phyloP scores from a whole-genome alignment of 768 basidiomycete species.

The Omphalotus guepiniiformis region DNA sequence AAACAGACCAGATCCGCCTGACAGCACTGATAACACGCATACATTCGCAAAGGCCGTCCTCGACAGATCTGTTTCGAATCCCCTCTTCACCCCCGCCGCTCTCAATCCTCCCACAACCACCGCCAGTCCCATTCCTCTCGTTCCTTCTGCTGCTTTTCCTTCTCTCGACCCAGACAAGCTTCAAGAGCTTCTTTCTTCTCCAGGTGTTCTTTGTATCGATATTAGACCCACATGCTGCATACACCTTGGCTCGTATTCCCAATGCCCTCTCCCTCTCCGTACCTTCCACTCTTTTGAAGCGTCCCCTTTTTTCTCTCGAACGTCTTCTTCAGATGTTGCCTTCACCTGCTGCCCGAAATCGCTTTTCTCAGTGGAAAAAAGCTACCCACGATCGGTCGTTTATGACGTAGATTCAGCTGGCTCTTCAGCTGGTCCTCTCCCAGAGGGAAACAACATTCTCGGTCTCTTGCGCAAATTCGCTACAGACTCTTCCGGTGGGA shows the following conservation, averaged over 20 bases:
- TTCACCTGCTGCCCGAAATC: constrained; percentile 46
- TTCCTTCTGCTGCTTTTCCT: neutral
- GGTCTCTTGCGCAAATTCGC: constrained; percentile 76
- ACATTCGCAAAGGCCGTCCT: constrained; percentile 5
- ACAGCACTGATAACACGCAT: neutral
- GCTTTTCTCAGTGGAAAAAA: constrained; percentile 58
- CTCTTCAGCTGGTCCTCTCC: constrained; percentile 27
- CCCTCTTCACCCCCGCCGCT: neutral
- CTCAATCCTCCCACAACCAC: neutral
- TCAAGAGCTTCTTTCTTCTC: constrained; percentile 14
- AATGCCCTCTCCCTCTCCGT: constrained; percentile 81
- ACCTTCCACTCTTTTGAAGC: constrained; percentile 90
- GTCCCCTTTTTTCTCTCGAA: constrained; percentile 79
- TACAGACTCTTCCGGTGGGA: constrained; percentile 27
- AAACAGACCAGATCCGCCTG: neutral
- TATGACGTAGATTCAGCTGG: constrained; percentile 75
- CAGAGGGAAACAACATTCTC: constrained; percentile 62
- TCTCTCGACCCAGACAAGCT: neutral
- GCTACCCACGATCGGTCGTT: constrained; percentile 65
- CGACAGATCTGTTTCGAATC: neutral
- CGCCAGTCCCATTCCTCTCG: neutral
- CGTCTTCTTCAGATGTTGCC: constrained; percentile 82
- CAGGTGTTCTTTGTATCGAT: constrained; percentile 70
- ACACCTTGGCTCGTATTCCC: constrained; percentile 59
- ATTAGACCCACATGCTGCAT: constrained; percentile 81